Evolutionary conservation across 192 early-diverging fungal species (phyloP).

Genomic region (Paraglomus brasilianum): DNA sequence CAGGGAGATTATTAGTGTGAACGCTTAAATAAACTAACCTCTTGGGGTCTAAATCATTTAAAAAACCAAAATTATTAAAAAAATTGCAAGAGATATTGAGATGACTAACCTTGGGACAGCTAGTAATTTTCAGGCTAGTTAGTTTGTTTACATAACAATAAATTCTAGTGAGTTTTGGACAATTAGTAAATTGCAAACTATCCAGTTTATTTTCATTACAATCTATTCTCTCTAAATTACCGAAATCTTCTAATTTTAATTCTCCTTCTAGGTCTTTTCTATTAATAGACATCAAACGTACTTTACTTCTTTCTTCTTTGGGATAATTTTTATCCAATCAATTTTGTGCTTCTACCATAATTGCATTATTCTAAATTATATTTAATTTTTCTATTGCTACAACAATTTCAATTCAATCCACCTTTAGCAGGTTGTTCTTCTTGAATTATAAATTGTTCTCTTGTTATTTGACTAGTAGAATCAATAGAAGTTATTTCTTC

Average conservation of each 20-base stretch:
- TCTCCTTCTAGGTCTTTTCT: constrained; percentile 5
- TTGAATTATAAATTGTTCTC: too few species aligned
- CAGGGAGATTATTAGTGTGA: background rate
- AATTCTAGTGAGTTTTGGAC: background rate
- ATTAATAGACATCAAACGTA: background rate
- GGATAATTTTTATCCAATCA: constrained; percentile 9
- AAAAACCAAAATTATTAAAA: background rate
- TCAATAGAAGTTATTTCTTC: too few species aligned
- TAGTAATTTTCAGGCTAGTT: background rate
- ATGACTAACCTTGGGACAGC: background rate
- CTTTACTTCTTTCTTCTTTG: background rate
- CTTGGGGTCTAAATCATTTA: background rate
- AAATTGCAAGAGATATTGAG: background rate
- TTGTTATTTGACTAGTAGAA: too few species aligned
- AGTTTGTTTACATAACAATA: constrained; percentile 2
- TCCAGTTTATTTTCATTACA: background rate
- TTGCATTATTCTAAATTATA: too few species aligned
- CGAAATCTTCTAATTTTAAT: background rate
- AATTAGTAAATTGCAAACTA: background rate
- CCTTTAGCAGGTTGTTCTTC: too few species aligned
- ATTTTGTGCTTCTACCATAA: constrained; percentile 19
- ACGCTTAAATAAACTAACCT: background rate
- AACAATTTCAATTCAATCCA: too few species aligned
- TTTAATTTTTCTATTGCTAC: too few species aligned
- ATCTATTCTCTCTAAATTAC: constrained; percentile 3